Evolutionary conservation across 495 filamentous ascomycete genomes (phyloP).

Genomic region (Neurospora sp.): DNA sequence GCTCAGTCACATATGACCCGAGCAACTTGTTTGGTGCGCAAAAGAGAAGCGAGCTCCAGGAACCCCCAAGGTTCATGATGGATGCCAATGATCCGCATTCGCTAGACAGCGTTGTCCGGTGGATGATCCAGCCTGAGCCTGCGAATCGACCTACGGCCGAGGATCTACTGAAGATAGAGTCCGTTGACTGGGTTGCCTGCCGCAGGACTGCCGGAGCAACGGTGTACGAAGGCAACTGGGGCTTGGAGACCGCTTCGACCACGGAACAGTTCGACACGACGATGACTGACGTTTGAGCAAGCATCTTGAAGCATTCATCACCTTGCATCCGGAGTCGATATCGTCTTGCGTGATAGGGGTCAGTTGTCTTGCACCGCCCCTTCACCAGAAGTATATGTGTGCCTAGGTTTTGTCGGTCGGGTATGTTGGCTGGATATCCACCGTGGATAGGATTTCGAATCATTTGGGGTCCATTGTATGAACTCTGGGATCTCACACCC

Average conservation of each 20-base stretch:
- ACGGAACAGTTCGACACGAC: constrained; percentile 29
- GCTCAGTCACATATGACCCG: constrained; percentile 15
- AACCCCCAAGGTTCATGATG: constrained; percentile 80
- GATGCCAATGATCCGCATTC: constrained; percentile 56
- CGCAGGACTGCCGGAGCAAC: constrained; percentile 77
- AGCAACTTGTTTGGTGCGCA: constrained; percentile 37
- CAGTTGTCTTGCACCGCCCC: constrained; percentile 10
- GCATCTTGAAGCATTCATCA: constrained; percentile 10
- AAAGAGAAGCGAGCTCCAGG: constrained; percentile 54
- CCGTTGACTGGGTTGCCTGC: constrained; percentile 62
- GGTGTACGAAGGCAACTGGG: constrained; percentile 92
- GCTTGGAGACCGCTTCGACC: constrained; percentile 39
- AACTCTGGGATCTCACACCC: constrained; percentile 5
- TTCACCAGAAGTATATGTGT: constrained; percentile 19
- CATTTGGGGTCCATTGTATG: constrained; percentile 17
- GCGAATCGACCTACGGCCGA: constrained; percentile 61
- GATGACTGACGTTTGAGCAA: constrained; percentile 37
- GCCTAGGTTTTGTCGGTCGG: constrained; percentile 19
- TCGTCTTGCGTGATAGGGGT: constrained; percentile 27
- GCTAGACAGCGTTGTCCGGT: constrained; percentile 72
- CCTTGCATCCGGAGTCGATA: constrained; percentile 14
- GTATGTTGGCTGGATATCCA: constrained; percentile 23
- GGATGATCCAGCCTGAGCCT: constrained; percentile 77
- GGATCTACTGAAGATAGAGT: constrained; percentile 56
- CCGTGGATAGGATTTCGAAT: constrained; percentile 18